Conservation (phyloP, 208 protist species). For the Crithidia sp. region DNA sequence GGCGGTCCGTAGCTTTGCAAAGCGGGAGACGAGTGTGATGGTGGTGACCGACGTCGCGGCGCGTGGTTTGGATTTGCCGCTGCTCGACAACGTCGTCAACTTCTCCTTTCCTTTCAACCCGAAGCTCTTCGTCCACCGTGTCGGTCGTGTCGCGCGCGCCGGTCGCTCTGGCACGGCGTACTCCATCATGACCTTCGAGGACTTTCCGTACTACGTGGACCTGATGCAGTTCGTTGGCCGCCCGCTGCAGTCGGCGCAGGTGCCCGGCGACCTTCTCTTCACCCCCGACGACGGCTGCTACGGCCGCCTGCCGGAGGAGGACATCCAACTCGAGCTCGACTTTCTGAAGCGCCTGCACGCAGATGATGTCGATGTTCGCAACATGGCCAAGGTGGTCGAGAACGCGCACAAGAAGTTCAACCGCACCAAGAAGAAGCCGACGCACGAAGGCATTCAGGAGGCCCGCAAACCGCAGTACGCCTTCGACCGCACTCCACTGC, state of each 20-base stretch:
- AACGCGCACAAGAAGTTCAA: constrained; percentile 92
- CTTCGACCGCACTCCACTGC: constrained; percentile 78
- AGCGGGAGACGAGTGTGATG: constrained; percentile 90
- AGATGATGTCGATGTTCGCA: constrained; percentile 78
- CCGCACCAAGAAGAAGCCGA: constrained; percentile 90
- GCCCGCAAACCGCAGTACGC: constrained; percentile 78
- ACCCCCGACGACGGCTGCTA: constrained; percentile 89
- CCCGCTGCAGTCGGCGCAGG: constrained; percentile 60
- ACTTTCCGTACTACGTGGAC: constrained; percentile 94
- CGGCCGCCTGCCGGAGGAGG: constrained; percentile 85
- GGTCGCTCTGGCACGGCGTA: constrained; percentile 95
- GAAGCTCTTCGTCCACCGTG: constrained; percentile 98
- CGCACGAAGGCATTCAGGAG: constrained; percentile 87
- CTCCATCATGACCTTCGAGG: constrained; percentile 96
- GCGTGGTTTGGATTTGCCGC: constrained; percentile 98
- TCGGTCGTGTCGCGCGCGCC: constrained; percentile 99
- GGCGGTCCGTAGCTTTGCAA: constrained; percentile 94
- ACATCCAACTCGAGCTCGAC: constrained; percentile 88
- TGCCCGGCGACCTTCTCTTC: constrained; percentile 72
- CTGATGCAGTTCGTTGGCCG: constrained; percentile 88
- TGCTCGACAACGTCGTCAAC: constrained; percentile 99
- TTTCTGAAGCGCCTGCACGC: constrained; percentile 70
- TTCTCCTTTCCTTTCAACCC: constrained; percentile 98
- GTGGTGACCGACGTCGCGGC: constrained; percentile 99
- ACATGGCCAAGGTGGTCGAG: constrained; percentile 81